These are phyloP conservation scores for Asterochloris sp. DNA, from an alignment of 139 green algal genomes.

Conservation along the genomic window DNA sequence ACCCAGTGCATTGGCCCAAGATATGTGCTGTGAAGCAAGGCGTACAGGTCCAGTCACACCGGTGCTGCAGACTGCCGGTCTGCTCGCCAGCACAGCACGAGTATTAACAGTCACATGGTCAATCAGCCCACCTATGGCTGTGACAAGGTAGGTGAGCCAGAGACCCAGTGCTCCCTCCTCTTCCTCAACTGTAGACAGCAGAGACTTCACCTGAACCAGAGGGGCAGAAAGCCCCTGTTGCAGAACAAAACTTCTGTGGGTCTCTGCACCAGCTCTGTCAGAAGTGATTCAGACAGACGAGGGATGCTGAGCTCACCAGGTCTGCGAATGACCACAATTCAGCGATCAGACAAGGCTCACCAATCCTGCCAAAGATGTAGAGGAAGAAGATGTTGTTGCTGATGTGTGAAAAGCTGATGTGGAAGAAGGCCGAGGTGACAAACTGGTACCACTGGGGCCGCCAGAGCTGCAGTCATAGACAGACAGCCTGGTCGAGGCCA, in stretches of 20 bases:
- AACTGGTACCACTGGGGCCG: slow-evolving; percentile 36
- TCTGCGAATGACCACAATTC: background rate
- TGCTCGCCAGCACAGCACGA: background rate
- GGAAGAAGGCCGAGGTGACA: slow-evolving; percentile 38
- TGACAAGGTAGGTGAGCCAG: slow-evolving; percentile 56
- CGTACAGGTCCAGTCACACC: background rate
- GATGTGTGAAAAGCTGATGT: slow-evolving; percentile 46
- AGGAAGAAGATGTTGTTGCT: slow-evolving; percentile 67
- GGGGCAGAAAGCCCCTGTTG: no score
- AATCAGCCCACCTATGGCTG: slow-evolving; percentile 44
- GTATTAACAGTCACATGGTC: background rate
- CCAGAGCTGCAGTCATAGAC: slow-evolving; percentile 32
- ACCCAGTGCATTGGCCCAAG: background rate
- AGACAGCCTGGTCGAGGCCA: no score
- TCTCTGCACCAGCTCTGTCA: no score
- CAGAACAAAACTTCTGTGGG: no score
- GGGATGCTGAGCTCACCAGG: no score
- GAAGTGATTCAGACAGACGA: no score
- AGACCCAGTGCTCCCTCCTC: slow-evolving; percentile 57
- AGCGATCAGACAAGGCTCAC: slow-evolving; percentile 6
- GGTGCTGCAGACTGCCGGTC: background rate
- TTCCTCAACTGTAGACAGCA: slow-evolving; percentile 47
- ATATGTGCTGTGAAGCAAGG: background rate
- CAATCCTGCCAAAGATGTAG: slow-evolving; percentile 58
- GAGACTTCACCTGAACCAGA: no score